phyloP scores from a whole-genome alignment of 371 early-diverging fungal species.

The Mortierella sp. region DNA sequence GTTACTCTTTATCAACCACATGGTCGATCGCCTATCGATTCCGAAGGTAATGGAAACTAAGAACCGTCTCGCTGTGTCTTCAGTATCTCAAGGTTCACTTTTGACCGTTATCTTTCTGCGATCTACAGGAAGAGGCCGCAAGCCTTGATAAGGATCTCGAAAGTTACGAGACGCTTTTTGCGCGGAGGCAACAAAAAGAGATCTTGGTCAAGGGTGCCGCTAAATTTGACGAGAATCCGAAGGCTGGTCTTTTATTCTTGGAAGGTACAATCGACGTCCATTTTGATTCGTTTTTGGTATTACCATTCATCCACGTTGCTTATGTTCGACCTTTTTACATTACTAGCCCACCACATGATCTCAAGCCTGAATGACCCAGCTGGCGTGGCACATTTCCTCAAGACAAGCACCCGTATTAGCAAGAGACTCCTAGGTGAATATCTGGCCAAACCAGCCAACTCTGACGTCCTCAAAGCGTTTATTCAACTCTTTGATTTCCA shows the following conservation, averaged over 20 bases:
- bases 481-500: conserved; percentile 87
- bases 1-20: conserved; percentile 79
- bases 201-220: conserved; percentile 81
- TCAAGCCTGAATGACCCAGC: conserved; percentile 62
- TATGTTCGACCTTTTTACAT: neutral
- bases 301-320: too few species aligned
- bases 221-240: conserved; percentile 87
- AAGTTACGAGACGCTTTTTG: conserved; percentile 36
- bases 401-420: conserved; percentile 79
- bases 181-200: conserved; percentile 68
- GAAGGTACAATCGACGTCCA: conserved; percentile 52
- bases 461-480: conserved; percentile 81
- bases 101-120: neutral
- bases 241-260: conserved; percentile 83
- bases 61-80: too few species aligned
- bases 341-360: conserved; percentile 62
- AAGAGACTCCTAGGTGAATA: conserved; percentile 90
- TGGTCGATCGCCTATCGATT: conserved; percentile 76
- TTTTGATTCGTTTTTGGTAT: too few species aligned
- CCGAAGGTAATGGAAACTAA: conserved; percentile 50
- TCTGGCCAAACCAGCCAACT: conserved; percentile 85
- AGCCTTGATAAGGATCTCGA: conserved; percentile 30
- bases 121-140: conserved; percentile 30
- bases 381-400: conserved; percentile 78
- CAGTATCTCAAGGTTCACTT: neutral